These are phyloP conservation scores for Phytophthora boehmeriae DNA, from an alignment of 352 stramenopile genomes.

Conservation along the genomic window DNA sequence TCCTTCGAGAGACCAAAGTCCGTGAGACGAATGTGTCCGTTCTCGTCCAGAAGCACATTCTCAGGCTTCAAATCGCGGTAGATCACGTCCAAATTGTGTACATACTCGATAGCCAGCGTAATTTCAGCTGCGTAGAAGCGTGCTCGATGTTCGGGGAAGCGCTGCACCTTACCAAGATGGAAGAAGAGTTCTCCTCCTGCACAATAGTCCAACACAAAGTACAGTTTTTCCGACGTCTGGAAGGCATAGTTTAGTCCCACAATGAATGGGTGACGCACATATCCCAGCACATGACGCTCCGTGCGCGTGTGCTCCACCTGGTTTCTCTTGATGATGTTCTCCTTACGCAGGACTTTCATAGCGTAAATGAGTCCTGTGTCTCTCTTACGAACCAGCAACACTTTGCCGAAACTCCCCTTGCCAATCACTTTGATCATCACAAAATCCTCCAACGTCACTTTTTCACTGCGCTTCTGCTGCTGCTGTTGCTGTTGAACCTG, in stretches of 20 bases:
- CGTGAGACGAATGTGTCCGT: slow-evolving; percentile 97
- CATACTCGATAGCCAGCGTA: slow-evolving; percentile 94
- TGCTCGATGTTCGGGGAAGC: slow-evolving; percentile 94
- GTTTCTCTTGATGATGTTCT: slow-evolving; percentile 99
- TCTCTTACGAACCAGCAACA: slow-evolving; percentile 96
- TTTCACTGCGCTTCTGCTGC: slow-evolving; percentile 60
- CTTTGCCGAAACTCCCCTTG: slow-evolving; percentile 96
- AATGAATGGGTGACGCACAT: slow-evolving; percentile 98
- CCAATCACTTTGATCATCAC: slow-evolving; percentile 98
- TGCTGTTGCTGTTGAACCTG: slow-evolving; percentile 41
- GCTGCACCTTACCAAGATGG: slow-evolving; percentile 91
- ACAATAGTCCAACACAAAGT: slow-evolving; percentile 99
- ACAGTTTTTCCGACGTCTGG: slow-evolving; percentile 96
- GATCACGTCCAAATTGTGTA: slow-evolving; percentile 95
- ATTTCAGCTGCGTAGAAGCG: slow-evolving; percentile 98
- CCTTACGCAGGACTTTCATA: slow-evolving; percentile 99
- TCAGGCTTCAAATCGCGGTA: slow-evolving; percentile 98
- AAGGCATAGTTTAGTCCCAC: slow-evolving; percentile 96
- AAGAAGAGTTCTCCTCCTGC: slow-evolving; percentile 96
- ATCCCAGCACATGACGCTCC: slow-evolving; percentile 96
- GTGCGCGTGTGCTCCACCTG: slow-evolving; percentile 99
- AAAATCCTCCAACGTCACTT: slow-evolving; percentile 92
- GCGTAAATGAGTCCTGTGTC: slow-evolving; percentile 95
- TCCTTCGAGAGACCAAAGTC: slow-evolving; percentile 97
- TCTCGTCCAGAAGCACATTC: slow-evolving; percentile 97